Evolutionary conservation across 352 stramenopile genomes (phyloP).

Genomic region (Globisporangium takayamanum): DNA sequence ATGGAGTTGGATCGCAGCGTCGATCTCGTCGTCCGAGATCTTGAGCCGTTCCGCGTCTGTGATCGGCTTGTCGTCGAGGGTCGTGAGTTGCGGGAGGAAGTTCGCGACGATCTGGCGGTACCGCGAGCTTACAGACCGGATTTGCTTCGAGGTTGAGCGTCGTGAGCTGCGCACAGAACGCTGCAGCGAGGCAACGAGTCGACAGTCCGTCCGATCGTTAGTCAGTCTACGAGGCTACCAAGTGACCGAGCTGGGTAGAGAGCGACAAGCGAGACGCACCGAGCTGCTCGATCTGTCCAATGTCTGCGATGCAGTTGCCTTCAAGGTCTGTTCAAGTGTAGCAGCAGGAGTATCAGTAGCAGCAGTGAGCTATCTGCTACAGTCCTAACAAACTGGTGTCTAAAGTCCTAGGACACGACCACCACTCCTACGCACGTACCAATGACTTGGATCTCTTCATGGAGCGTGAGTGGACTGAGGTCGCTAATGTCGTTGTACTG

Average conservation of each 20-base stretch:
- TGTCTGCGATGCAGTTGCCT: conserved; percentile 61
- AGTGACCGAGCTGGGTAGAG: not conserved
- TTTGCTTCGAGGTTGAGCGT: conserved; percentile 61
- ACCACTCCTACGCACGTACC: conserved; percentile 19
- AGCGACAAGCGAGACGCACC: conserved; percentile 21
- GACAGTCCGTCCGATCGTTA: not conserved
- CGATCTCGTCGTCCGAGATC: conserved; percentile 45
- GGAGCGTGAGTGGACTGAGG: conserved; percentile 79
- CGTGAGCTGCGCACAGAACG: conserved; percentile 60
- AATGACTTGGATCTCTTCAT: conserved; percentile 76
- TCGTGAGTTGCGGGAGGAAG: conserved; percentile 66
- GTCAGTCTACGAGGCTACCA: too few species aligned
- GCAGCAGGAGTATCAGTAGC: not conserved
- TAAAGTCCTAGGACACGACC: not conserved
- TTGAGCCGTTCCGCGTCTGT: conserved; percentile 28
- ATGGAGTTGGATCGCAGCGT: conserved; percentile 33
- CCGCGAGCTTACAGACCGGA: conserved; percentile 42
- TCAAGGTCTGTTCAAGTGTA: conserved; percentile 41
- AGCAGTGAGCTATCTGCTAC: not conserved
- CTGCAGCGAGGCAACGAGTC: conserved; percentile 14
- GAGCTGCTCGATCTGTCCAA: conserved; percentile 74
- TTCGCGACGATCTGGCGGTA: conserved; percentile 67
- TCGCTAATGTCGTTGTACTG: conserved; percentile 73
- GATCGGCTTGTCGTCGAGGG: conserved; percentile 43
- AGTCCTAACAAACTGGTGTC: not conserved